A percentile compares a stretch with the other conserved stretches of the same genome.
Conservation (phyloP, 805 yeast genomes). For the Lachancea fermentati region DNA sequence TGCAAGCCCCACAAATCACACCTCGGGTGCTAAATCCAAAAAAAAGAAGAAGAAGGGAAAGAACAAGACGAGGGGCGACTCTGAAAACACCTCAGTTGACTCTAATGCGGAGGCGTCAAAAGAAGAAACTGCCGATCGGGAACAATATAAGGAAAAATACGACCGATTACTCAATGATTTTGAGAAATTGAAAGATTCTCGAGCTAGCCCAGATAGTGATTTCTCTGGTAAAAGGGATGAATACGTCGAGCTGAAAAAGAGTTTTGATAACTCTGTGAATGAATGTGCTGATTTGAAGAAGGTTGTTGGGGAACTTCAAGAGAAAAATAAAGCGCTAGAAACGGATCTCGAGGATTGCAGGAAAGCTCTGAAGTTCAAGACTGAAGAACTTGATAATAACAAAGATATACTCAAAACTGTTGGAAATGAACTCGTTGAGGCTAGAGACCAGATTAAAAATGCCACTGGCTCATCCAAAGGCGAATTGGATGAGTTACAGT, state of each 20-base stretch:
- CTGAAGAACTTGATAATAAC: slow-evolving; percentile 61
- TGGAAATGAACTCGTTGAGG: slow-evolving; percentile 74
- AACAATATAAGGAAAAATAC: slow-evolving; percentile 9
- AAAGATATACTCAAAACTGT: slow-evolving; percentile 71
- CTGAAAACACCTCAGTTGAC: too few relatives aligned
- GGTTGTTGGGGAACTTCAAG: slow-evolving; percentile 46
- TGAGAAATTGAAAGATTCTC: slow-evolving; percentile 8
- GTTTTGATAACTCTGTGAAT: slow-evolving; percentile 14
- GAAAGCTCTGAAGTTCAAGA: slow-evolving; percentile 35
- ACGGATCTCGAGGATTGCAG: slow-evolving; percentile 18
- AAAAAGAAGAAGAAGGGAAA: slow-evolving; percentile 22
- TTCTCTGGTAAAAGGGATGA: background rate
- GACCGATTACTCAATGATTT: slow-evolving; percentile 7
- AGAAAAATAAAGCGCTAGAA: slow-evolving; percentile 22
- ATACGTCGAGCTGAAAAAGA: slow-evolving; percentile 1
- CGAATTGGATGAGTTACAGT: slow-evolving; percentile 19
- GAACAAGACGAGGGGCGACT: slow-evolving; percentile 3
- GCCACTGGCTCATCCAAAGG: slow-evolving; percentile 12
- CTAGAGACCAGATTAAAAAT: slow-evolving; percentile 52
- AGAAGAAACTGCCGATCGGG: background rate
- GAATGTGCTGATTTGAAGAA: slow-evolving; percentile 38
- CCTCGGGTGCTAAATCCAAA: slow-evolving; percentile 5
- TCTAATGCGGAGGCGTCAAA: background rate
- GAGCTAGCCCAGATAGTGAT: slow-evolving; percentile 3
- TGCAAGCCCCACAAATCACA: too few relatives aligned